Percentiles rank a stretch among this genome's conserved stretches.
Evolutionary conservation across 73 alveolate genomes (phyloP).

Genomic region (Tetrahymena borealis): DNA sequence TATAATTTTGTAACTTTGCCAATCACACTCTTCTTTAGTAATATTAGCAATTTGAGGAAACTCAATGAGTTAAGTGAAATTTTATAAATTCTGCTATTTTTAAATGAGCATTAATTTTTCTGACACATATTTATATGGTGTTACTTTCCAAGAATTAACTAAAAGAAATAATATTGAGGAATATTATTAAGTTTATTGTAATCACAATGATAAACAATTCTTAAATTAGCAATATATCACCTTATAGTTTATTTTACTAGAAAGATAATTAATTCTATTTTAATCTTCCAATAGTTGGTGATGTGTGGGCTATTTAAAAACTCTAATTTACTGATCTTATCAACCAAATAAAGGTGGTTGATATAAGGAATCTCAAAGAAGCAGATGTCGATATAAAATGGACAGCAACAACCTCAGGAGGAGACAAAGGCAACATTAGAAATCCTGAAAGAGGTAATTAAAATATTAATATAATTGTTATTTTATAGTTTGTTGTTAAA

Average conservation of each 20-base stretch:
- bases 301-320: background rate
- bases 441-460: background rate
- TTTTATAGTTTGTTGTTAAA: background rate
- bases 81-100: no score
- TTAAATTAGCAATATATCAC: no score
- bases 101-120: no score
- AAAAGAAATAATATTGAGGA: no score
- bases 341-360: background rate
- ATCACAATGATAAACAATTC: no score
- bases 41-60: no score
- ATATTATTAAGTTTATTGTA: no score
- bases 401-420: background rate
- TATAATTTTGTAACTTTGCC: no score
- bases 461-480: background rate
- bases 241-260: background rate
- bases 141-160: no score
- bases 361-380: background rate
- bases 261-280: background rate
- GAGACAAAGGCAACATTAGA: background rate
- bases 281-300: background rate
- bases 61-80: no score
- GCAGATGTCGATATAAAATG: background rate
- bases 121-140: no score
- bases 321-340: background rate
- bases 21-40: no score